Evolutionary conservation across 2,329 filamentous ascomycete genomes (phyloP).

Genomic region (Zasmidium citrigriseum): DNA sequence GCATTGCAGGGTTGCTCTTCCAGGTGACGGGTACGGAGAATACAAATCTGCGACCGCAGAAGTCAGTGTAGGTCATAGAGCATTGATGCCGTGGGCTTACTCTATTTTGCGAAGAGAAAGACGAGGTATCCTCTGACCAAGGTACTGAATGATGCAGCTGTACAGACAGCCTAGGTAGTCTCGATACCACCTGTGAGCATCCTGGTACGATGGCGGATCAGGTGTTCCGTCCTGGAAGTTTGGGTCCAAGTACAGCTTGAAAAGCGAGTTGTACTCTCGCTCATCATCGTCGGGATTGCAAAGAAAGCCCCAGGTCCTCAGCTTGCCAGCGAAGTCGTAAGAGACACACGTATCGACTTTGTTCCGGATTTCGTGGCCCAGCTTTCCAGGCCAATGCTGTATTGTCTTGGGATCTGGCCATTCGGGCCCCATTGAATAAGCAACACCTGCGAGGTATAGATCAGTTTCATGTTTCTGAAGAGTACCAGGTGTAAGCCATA

Average conservation of each 20-base stretch:
- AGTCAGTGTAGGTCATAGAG: too few relatives aligned
- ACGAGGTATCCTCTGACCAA: too few relatives aligned
- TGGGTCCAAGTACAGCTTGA: conserved; percentile 27
- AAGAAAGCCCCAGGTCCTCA: conserved; percentile 20
- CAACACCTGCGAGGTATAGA: conserved; percentile 18
- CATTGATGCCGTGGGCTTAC: too few relatives aligned
- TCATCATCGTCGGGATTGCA: conserved; percentile 14
- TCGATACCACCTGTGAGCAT: conserved; percentile 16
- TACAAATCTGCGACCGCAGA: background rate
- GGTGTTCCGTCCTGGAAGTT: conserved; percentile 8
- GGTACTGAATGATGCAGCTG: conserved; percentile 5
- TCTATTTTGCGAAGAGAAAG: too few relatives aligned
- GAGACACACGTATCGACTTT: background rate
- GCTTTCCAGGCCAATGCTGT: conserved; percentile 20
- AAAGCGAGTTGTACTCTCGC: conserved; percentile 16
- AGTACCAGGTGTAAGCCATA: background rate
- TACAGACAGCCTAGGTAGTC: conserved; percentile 19
- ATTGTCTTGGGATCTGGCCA: conserved; percentile 22
- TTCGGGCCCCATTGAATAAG: conserved; percentile 20
- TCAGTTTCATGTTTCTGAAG: background rate
- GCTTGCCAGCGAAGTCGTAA: background rate
- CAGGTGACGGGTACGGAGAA: background rate
- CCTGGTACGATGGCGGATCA: conserved; percentile 3
- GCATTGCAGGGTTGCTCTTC: conserved; percentile 1
- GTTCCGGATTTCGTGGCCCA: background rate